Conservation (phyloP, 2,329 filamentous ascomycete species). For the Xylaria sp. region DNA sequence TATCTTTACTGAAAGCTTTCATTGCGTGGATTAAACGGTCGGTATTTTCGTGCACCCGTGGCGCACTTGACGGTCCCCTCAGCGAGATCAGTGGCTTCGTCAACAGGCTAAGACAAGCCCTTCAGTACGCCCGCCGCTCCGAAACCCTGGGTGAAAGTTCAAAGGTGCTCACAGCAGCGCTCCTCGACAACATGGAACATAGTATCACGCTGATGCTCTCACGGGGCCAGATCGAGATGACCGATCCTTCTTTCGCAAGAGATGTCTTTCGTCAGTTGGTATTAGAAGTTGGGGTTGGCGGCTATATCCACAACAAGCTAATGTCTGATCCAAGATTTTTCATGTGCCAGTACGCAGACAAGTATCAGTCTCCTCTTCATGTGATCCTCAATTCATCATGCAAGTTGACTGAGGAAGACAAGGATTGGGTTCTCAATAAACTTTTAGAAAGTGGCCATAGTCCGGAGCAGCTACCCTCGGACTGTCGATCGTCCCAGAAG, state of each 20-base stretch:
- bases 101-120: slow-evolving; percentile 1
- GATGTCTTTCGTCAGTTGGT: slow-evolving; percentile 13
- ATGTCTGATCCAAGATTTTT: slow-evolving; percentile 1
- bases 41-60: not conserved
- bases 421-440: slow-evolving; percentile 9
- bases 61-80: too few species aligned
- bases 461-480: not conserved
- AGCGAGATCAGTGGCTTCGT: slow-evolving; percentile 6
- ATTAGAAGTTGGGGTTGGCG: slow-evolving; percentile 11
- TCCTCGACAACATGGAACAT: slow-evolving; percentile 16
- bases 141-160: slow-evolving; percentile 8
- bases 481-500: not conserved
- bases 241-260: slow-evolving; percentile 13
- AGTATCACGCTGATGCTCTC: slow-evolving; percentile 6
- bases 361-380: slow-evolving; percentile 9
- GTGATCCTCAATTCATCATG: not conserved
- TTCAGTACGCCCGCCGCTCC: slow-evolving; percentile 14
- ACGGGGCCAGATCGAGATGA: slow-evolving; percentile 15
- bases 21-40: slow-evolving; percentile 10
- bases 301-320: slow-evolving; percentile 9
- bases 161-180: slow-evolving; percentile 2
- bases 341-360: not conserved
- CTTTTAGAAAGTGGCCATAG: slow-evolving; percentile 10
- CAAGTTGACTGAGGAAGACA: slow-evolving; percentile 8
- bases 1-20: slow-evolving; percentile 10